phyloP scores from a whole-genome alignment of 306 rosid species.

The Clitoria ternatea region DNA sequence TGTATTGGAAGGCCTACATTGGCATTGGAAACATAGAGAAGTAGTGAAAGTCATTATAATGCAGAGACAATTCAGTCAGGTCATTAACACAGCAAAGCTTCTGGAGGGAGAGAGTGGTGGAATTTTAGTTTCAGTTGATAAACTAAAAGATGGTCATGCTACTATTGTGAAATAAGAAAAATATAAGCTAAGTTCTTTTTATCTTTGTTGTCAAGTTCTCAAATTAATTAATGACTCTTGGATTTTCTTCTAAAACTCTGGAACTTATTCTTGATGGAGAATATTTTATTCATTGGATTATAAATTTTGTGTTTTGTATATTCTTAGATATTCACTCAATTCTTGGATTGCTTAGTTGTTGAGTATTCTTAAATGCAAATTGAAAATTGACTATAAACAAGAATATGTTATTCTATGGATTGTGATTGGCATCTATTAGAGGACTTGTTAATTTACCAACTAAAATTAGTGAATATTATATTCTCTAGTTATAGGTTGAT shows the following conservation, averaged over 20 bases:
- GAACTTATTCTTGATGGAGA: too few relatives aligned
- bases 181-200: too few relatives aligned
- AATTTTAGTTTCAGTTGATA: conserved; percentile 67
- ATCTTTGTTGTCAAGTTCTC: too few relatives aligned
- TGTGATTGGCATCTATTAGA: background rate
- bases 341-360: background rate
- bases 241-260: too few relatives aligned
- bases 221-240: too few relatives aligned
- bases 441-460: background rate
- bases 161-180: conserved; percentile 48
- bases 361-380: background rate
- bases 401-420: background rate
- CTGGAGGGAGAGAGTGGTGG: conserved; percentile 87
- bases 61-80: conserved; percentile 59
- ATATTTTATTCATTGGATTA: background rate
- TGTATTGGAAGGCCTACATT: conserved; percentile 74
- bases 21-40: conserved; percentile 92
- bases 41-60: conserved; percentile 76
- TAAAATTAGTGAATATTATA: background rate
- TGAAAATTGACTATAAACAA: background rate
- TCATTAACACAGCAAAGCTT: conserved; percentile 55
- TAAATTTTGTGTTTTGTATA: background rate
- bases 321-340: too few relatives aligned
- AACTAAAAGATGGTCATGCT: conserved; percentile 71
- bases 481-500: background rate